Percentiles rank a stretch among this genome's conserved stretches.
phyloP scores from a whole-genome alignment of 345 rosid genomes.

The Pseudoturritis turrita region DNA sequence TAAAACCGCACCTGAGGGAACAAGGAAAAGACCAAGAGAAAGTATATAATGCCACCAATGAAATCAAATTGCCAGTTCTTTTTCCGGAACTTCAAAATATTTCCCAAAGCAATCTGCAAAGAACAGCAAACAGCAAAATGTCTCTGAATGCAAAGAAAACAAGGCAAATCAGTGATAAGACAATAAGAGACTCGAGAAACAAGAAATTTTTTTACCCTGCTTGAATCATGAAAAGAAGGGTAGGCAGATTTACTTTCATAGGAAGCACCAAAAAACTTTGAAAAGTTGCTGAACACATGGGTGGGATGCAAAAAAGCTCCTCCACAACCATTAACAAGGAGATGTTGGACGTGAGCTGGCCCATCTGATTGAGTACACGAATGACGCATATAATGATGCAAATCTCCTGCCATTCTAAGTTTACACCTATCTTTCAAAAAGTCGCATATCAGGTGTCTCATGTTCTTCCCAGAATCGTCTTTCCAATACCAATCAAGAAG shows the following conservation, averaged over 20 bases:
- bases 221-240: slow-evolving; percentile 84
- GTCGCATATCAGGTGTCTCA: slow-evolving; percentile 65
- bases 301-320: slow-evolving; percentile 96
- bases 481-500: slow-evolving; percentile 92
- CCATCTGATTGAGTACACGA: slow-evolving; percentile 66
- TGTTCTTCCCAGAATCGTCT: slow-evolving; percentile 60
- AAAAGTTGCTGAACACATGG: slow-evolving; percentile 72
- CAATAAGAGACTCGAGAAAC: background rate
- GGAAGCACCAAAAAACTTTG: slow-evolving; percentile 44
- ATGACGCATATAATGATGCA: slow-evolving; percentile 97
- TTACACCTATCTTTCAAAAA: slow-evolving; percentile 79
- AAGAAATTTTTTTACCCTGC: slow-evolving; percentile 60
- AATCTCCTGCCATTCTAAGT: slow-evolving; percentile 87
- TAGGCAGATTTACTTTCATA: slow-evolving; percentile 80
- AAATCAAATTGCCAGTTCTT: slow-evolving; percentile 97
- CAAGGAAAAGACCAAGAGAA: slow-evolving; percentile 73
- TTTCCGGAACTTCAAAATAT: slow-evolving; percentile 89
- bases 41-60: slow-evolving; percentile 91
- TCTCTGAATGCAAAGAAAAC: background rate
- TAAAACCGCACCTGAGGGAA: slow-evolving; percentile 66
- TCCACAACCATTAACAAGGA: slow-evolving; percentile 89
- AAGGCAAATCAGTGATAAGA: background rate
- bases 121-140: slow-evolving; percentile 1
- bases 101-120: slow-evolving; percentile 85
- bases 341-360: slow-evolving; percentile 66